Base-by-base conservation (phyloP, 2,329 filamentous ascomycete species). In the Beauveria asiatica region DNA sequence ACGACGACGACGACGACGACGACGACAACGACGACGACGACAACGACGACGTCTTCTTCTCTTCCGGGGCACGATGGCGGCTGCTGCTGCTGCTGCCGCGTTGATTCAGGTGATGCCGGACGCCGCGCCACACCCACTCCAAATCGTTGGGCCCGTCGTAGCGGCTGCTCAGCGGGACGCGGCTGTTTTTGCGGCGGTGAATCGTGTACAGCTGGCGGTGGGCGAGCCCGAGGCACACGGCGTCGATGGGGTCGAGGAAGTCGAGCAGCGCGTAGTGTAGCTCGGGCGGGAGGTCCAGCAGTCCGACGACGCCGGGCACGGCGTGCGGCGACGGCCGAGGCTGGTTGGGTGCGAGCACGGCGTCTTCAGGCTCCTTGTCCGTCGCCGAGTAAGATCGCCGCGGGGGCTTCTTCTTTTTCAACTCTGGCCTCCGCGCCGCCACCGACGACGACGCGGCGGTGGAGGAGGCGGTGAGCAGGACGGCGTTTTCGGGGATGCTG, bases 201-300 rank as follows among this genome's bases (percentile, higher is more conserved):
- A 86, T 82, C 39, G 75, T 72, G 70, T 87, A 86, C 64, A 85
- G 78, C 68, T 80, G 76, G 48, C 75, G 76, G 73, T 78, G 83
- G 42, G 83, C 79, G 57, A 87, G 76, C 16, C 82, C 84, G 44
- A 87, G 74, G 67, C 83, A 86, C 44, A 80, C 82, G 67, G 83
- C 82, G 71, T 87, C 84, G 63, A 87, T 85, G 53, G 82, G 81
- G 71, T 87, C 84, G 61, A 87, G 79, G 64, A 81, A 80, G 69
- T 84, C 82, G 66, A 85, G 83, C 63, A 87, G 76, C 62, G 77
- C 73, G 63, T 80, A 84, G 70, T 85, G 83, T 11, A 87, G 73
- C 70, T 87, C 84, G 0, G 78, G 70, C 16, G 84, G 83, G 2
- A 87, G 75, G 57, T 82, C 78, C 42, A 76, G 67, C 8, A 86